Evolutionary conservation across 805 yeast genomes (phyloP).

Genomic region (Wickerhamiella siamensis): DNA sequence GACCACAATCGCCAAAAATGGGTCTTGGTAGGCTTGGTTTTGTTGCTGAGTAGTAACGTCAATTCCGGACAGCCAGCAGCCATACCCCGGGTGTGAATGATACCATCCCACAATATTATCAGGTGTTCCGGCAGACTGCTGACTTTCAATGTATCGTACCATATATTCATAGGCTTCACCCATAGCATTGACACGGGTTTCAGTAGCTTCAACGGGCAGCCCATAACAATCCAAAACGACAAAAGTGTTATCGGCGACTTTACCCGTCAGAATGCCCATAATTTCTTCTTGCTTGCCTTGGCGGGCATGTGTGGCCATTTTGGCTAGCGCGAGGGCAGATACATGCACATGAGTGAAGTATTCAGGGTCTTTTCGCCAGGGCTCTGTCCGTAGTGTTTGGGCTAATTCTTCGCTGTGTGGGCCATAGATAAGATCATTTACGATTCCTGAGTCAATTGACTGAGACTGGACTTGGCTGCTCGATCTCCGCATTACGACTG

Average conservation of each 20-base stretch:
- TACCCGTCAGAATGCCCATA: conserved; percentile 91
- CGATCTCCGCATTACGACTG: not conserved
- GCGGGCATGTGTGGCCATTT: conserved; percentile 77
- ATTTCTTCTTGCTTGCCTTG: conserved; percentile 79
- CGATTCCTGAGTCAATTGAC: not conserved
- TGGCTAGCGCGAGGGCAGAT: conserved; percentile 69
- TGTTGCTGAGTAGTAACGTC: conserved; percentile 93
- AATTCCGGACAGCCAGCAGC: conserved; percentile 89
- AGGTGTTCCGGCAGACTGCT: conserved; percentile 33
- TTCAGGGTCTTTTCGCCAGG: conserved; percentile 1
- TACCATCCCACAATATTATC: conserved; percentile 92
- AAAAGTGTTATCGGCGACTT: conserved; percentile 34
- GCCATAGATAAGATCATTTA: not conserved
- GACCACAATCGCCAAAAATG: conserved; percentile 95
- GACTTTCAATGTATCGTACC: conserved; percentile 60
- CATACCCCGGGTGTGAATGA: conserved; percentile 93
- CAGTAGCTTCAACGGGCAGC: conserved; percentile 91
- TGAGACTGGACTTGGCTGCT: not conserved
- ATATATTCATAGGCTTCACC: conserved; percentile 89
- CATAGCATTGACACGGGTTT: conserved; percentile 88
- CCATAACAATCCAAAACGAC: conserved; percentile 71
- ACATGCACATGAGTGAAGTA: conserved; percentile 39
- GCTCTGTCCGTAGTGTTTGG: not conserved
- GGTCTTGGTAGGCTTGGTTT: conserved; percentile 83
- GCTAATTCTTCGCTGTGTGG: not conserved